Base-by-base conservation (phyloP, 1,284 basidiomycete species). In the Cystobasidium slooffiae region DNA sequence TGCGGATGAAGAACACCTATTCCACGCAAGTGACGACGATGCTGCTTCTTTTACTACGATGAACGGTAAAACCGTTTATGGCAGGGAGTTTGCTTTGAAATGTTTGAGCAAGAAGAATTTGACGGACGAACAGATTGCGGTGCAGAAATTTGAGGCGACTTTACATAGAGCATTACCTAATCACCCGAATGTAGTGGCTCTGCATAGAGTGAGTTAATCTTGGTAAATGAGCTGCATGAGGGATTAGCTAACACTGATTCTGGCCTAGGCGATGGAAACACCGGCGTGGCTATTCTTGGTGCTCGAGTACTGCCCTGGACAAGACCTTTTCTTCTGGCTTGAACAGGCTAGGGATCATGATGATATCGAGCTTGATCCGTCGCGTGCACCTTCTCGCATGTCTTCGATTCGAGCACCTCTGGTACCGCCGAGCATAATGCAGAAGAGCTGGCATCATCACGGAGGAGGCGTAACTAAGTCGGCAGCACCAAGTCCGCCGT, bases 161-260 rank as follows among this genome's bases (percentile, higher is more conserved):
- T 93, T 99, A 76, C 96, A 99, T 83, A 93, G 97, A 82, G 94
- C 92, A 39, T 87, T 99, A 55, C 91, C 90, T 43, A 85, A 89
- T 12, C 96, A 99, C 82, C 88, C 91, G 58, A 97, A 97, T 85
- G 96, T 99, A 78, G 96, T 97, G 78, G 95, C 95, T 20, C 88
- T 99, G 39, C 90, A 97, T 68, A 79, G 82, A 49, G 80, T 81
- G 72, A 59, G 80, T 76, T 3, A 20, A 22, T 24, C 68, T 20
- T 22, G 0, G 39, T 43, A 43, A 22, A 4, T 31, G 18, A 24
- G 47, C 24, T 16, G 55, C 22, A 20, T 47, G 7, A 22, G 56
- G 24, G 31, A 12, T 1, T 20, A 7, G 18, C 53, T 66, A 22
- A 43, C 6, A 18, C 6, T 24, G 5, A 6, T 56, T 31, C n/a